Evolutionary conservation across 2,329 filamentous ascomycete species (phyloP).

Genomic region (Ophiostoma triangulosporum): DNA sequence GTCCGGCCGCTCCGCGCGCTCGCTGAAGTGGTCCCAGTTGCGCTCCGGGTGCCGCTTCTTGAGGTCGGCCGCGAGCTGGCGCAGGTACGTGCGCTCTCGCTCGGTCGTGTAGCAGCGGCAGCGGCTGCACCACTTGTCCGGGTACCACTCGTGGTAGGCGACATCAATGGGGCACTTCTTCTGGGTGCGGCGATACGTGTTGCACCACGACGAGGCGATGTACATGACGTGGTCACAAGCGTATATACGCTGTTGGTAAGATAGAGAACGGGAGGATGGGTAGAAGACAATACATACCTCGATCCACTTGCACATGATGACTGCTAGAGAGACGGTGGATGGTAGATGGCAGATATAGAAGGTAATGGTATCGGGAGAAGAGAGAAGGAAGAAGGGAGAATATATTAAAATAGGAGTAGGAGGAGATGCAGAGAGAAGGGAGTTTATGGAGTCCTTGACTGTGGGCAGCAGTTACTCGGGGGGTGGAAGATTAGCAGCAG

Average conservation of each 20-base stretch:
- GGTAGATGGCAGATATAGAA: neutral
- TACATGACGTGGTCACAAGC: neutral
- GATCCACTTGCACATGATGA: slow-evolving; percentile 1
- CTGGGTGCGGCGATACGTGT: neutral
- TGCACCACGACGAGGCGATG: slow-evolving; percentile 2
- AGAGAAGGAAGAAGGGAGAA: neutral
- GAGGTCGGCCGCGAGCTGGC: neutral
- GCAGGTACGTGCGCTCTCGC: neutral
- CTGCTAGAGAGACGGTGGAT: neutral
- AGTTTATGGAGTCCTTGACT: too few relatives aligned
- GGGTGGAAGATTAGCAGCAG: too few relatives aligned
- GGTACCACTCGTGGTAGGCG: neutral
- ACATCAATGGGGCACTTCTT: neutral
- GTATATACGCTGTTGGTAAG: neutral
- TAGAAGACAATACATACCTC: neutral
- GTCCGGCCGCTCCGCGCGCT: neutral
- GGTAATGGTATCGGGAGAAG: too few relatives aligned
- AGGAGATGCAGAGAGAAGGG: too few relatives aligned
- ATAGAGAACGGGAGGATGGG: too few relatives aligned
- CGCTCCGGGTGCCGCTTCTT: slow-evolving; percentile 3
- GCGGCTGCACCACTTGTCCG: neutral
- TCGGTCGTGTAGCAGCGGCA: slow-evolving; percentile 1
- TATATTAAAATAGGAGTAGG: too few relatives aligned
- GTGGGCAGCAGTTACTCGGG: too few relatives aligned
- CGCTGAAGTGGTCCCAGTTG: slow-evolving; percentile 4